Evolutionary conservation across 1,284 basidiomycete genomes (phyloP).

Genomic region (Fistulinella staudtii): DNA sequence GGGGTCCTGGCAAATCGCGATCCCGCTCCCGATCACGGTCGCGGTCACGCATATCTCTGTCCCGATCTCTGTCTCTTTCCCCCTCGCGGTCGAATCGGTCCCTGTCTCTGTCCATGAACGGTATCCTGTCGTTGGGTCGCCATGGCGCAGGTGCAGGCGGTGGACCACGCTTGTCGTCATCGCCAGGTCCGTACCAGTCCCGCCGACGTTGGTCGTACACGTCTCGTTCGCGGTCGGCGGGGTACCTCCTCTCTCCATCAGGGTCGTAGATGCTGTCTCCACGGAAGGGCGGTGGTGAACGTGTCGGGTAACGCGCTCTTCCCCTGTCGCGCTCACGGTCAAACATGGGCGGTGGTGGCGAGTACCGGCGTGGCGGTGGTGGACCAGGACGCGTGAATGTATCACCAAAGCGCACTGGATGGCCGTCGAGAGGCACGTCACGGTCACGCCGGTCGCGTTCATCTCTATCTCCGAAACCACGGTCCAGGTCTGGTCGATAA

Average conservation of each 20-base stretch:
- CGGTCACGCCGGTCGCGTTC: constrained; percentile 35
- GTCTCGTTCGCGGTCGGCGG: constrained; percentile 27
- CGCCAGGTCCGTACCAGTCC: constrained; percentile 32
- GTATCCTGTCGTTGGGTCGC: constrained; percentile 26
- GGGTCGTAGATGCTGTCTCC: constrained; percentile 19
- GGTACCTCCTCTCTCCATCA: constrained; percentile 25
- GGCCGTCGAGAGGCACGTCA: constrained; percentile 31
- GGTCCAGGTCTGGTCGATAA: constrained; percentile 36
- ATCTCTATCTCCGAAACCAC: constrained; percentile 27
- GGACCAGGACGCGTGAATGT: constrained; percentile 17
- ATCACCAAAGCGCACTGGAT: constrained; percentile 30
- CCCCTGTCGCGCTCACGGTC: constrained; percentile 23
- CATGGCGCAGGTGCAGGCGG: constrained; percentile 16
- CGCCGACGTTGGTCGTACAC: constrained; percentile 32
- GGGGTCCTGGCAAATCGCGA: constrained; percentile 13
- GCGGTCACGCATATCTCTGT: constrained; percentile 36
- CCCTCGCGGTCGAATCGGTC: constrained; percentile 36
- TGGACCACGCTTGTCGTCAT: constrained; percentile 34
- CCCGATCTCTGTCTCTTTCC: no score
- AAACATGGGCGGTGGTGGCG: constrained; percentile 21
- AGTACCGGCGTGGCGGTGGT: constrained; percentile 24
- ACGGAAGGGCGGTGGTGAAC: constrained; percentile 28
- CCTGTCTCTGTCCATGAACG: constrained; percentile 28
- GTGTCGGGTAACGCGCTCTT: constrained; percentile 21
- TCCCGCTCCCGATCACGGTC: constrained; percentile 30